Evolutionary conservation across 352 stramenopile genomes (phyloP).

Genomic region (Globisporangium orthogonon): DNA sequence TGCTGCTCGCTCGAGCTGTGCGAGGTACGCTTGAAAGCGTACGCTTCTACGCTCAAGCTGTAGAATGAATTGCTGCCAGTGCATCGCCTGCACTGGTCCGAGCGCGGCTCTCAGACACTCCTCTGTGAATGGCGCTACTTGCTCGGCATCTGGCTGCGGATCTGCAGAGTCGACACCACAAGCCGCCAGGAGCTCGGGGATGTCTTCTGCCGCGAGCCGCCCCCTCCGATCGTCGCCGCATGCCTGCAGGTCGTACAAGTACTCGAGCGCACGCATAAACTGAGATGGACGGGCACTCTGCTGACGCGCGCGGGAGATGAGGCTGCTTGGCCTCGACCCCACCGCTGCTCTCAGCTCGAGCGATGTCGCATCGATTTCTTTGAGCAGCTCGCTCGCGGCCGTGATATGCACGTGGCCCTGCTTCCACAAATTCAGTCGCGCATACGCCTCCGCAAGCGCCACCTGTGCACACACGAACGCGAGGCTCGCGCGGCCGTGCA

Average conservation of each 20-base stretch:
- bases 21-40: conserved; percentile 30
- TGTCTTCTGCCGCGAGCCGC: conserved; percentile 3
- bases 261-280: conserved; percentile 11
- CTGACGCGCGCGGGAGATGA: not conserved
- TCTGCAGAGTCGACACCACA: not conserved
- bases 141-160: not conserved
- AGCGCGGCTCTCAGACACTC: conserved; percentile 13
- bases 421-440: conserved; percentile 61
- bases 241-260: conserved; percentile 20
- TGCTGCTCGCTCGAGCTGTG: conserved; percentile 19
- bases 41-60: conserved; percentile 29
- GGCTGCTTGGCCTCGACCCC: not conserved
- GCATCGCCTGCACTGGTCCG: conserved; percentile 21
- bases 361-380: conserved; percentile 15
- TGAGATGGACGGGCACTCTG: not conserved
- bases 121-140: conserved; percentile 2
- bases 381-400: conserved; percentile 29
- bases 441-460: conserved; percentile 48
- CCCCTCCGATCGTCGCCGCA: conserved; percentile 1
- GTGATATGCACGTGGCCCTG: conserved; percentile 44
- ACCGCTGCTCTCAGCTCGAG: not conserved
- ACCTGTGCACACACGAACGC: conserved; percentile 38
- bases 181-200: not conserved
- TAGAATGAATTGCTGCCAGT: conserved; percentile 62
- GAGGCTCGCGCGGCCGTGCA: conserved; percentile 29